Percentiles rank a stretch among this genome's conserved stretches.
phyloP scores from a whole-genome alignment of 306 rosid genomes.

The Begonia masoniana region DNA sequence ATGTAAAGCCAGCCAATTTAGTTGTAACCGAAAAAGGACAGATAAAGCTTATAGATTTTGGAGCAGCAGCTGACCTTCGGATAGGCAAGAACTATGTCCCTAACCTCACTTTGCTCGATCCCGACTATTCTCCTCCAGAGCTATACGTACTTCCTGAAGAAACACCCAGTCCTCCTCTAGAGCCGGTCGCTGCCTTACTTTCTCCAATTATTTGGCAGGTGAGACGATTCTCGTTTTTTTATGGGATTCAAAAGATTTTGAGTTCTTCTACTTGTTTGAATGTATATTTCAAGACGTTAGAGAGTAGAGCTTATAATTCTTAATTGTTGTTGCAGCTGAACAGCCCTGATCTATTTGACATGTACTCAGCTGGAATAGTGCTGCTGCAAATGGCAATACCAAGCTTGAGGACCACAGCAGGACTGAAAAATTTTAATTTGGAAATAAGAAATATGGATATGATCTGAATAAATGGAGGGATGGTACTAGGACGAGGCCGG shows the following conservation, averaged over 20 bases:
- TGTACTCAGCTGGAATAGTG: constrained; percentile 94
- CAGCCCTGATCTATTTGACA: constrained; percentile 91
- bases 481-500: constrained; percentile 40
- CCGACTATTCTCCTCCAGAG: constrained; percentile 87
- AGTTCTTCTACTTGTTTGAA: neutral
- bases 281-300: neutral
- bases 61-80: constrained; percentile 90
- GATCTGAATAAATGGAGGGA: constrained; percentile 82
- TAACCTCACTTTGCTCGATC: constrained; percentile 58
- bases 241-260: too few relatives aligned
- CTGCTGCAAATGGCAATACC: constrained; percentile 94
- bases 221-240: constrained; percentile 5
- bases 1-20: constrained; percentile 81
- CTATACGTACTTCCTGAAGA: constrained; percentile 79
- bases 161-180: constrained; percentile 92
- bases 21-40: constrained; percentile 71
- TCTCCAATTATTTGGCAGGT: constrained; percentile 98
- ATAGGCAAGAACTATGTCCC: constrained; percentile 89
- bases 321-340: constrained; percentile 55
- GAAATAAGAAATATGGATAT: constrained; percentile 50
- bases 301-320: constrained; percentile 11
- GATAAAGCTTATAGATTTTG: constrained; percentile 90
- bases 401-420: constrained; percentile 51
- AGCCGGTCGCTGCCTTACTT: constrained; percentile 78
- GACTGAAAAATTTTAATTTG: constrained; percentile 73